Evolutionary conservation across 2,329 filamentous ascomycete genomes (phyloP), one percentile per base, ranked within the genome.

Genomic region (Byssothecium circinans): DNA sequence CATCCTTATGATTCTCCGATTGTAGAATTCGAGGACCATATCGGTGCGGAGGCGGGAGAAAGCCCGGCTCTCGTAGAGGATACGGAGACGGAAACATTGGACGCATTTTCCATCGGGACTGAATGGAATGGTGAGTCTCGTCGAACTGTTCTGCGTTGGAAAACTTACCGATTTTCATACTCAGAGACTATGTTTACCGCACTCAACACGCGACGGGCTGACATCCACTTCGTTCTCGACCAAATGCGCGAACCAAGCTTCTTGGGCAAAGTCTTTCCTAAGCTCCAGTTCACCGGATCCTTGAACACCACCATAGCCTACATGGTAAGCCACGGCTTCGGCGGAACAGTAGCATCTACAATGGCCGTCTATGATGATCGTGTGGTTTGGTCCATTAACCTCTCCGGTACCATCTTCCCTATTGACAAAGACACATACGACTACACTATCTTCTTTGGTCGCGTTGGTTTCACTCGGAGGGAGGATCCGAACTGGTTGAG

Each of bases 401-500:
- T 65, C 20, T 59, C 54, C 8, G 64, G 65, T 11, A 54, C 51
- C 2, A 49, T 58, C 0, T 60, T 61, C 2, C 43, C 42, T 7
- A 34, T 62, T 8, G 22, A 35, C 8, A 4, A 50, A 1, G 25
- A 48, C 14, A 50, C 47, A 14, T 19, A 40, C 10, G 30, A 20
- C 8, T 50, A 55, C 4, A 53, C 59, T 41, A 56, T 57, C 38
- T 67, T 67, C 59, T 60, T 68, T 36, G 61, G 64, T 25, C 58
- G 54, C 32, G 40, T 89, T 66, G 96, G 96, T 74, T 96, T 96
- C 72, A 85, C 87, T 4, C 96, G 92, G 79, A 92, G 91, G 71
- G 95, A 97, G 73, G 96, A 94, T 72, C 91, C 96, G 74, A 88
- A 96, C 64, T 85, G 83, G 60, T 87, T 86, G 57, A 83, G 86